Evolutionary conservation across 805 yeast species (phyloP), one percentile per base, ranked within the genome.

Genomic region (Cyberlindnera lachancei): DNA sequence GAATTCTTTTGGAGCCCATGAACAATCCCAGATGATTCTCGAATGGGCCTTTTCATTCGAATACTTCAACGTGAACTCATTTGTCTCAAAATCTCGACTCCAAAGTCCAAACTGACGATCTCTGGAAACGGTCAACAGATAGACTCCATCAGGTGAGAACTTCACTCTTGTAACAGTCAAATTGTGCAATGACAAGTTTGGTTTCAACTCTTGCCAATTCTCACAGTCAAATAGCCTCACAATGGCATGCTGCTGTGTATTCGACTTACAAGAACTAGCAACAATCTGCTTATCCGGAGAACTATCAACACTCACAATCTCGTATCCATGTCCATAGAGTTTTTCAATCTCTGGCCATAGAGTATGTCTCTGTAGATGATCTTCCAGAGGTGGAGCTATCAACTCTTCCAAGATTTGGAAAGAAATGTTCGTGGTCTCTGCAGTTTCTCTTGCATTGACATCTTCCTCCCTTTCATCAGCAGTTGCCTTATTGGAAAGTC

Each of bases 281-380:
- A 92, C 67, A 17, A 80, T 53, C 23, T 59, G 53, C 11, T 74
- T 70, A 45, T 71, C 76, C 5, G 79, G 75, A 7, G 86, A 73
- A 2, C 77, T 70, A 33, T 83, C 94, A 24, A 87, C 68, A 27
- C 90, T 70, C 0, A 86, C 75, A 23, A 88, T 75, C 54, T 94
- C 99, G 57, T 86, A 94, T 7, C 99, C 99, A 55, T 92, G 99
- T 0, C 99, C 99, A 50, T 92, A 92, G 27, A 92, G 58, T 54
- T 92, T 92, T 48, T 92, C 98, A 35, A 80, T 63, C 52, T 92
- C 99, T 0, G 98, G 98, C 80, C 94, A 92, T 33, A 92, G 63
- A 0, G 97, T 84, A 51, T 79, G 85, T 49, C 97, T 70, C 54
- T 92, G 97, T 18, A 92, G 63, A 39, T 84, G 83, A 48, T 90